Conservation (phyloP, 2,329 filamentous ascomycete species). For the Tolypocladium nubicola region DNA sequence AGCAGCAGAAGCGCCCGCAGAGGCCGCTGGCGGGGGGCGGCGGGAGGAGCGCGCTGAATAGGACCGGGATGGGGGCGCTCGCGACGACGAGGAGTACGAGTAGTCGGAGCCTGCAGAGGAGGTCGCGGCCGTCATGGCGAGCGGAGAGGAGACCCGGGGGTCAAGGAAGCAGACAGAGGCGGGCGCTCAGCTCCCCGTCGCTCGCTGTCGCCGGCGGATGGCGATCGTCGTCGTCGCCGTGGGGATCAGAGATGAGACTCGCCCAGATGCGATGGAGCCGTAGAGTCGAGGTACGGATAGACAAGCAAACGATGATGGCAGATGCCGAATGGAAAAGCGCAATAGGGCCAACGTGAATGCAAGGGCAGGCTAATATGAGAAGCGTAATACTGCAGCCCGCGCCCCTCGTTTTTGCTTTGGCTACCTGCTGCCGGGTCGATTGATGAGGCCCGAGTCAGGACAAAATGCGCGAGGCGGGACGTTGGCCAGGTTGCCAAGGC, state of each 20-base stretch:
- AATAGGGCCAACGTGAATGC: background rate
- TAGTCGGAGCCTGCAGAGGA: constrained; percentile 10
- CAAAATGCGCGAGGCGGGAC: background rate
- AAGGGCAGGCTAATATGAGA: background rate
- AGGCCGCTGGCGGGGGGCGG: constrained; percentile 13
- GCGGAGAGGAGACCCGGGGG: background rate
- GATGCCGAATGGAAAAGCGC: background rate
- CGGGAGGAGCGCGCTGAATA: constrained; percentile 23
- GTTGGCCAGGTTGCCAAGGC: background rate
- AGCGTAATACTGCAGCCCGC: background rate
- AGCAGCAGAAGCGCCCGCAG: constrained; percentile 8
- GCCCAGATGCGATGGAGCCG: background rate
- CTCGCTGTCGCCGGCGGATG: background rate
- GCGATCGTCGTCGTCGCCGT: background rate
- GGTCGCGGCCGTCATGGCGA: constrained; percentile 18
- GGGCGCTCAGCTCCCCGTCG: background rate
- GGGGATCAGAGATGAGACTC: background rate
- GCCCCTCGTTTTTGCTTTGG: background rate
- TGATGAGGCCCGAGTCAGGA: background rate
- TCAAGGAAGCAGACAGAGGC: background rate
- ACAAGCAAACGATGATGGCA: background rate
- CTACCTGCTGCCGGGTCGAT: background rate
- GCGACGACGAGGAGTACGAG: constrained; percentile 11
- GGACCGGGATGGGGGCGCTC: constrained; percentile 21
- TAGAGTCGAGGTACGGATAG: background rate